Evolutionary conservation across 495 filamentous ascomycete species (phyloP).

Genomic region (Pseudomonodictys pantanalensis): DNA sequence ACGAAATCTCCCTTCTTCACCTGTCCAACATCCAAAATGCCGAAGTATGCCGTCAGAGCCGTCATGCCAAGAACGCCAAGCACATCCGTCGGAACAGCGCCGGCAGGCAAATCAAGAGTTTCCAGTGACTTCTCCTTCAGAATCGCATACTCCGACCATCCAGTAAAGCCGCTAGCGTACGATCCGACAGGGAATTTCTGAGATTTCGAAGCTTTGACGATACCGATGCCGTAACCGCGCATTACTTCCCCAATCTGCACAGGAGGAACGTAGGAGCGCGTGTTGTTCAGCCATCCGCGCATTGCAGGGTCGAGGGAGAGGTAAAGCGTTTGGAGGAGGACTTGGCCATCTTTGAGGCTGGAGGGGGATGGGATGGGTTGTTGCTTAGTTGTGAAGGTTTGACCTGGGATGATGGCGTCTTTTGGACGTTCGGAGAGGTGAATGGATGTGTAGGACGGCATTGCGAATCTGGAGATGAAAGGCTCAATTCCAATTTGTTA

Average conservation of each 20-base stretch:
- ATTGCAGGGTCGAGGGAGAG: constrained; percentile 81
- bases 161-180: constrained; percentile 49
- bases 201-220: constrained; percentile 47
- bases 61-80: constrained; percentile 59
- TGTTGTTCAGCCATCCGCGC: constrained; percentile 68
- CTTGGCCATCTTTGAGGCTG: constrained; percentile 55
- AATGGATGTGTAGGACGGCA: constrained; percentile 45
- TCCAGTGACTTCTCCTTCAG: constrained; percentile 48
- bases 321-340: constrained; percentile 66
- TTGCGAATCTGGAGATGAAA: too few relatives aligned
- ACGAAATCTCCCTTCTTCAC: constrained; percentile 60
- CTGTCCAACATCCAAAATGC: constrained; percentile 57
- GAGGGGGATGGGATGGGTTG: constrained; percentile 46
- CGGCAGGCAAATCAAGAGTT: constrained; percentile 47
- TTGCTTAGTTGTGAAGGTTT: constrained; percentile 49
- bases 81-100: constrained; percentile 54
- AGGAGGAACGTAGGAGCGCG: constrained; percentile 64
- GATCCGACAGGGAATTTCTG: constrained; percentile 52
- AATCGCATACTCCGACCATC: constrained; percentile 64
- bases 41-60: constrained; percentile 67
- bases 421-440: constrained; percentile 52
- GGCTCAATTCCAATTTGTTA: too few relatives aligned
- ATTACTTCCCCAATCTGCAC: constrained; percentile 66
- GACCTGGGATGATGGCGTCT: constrained; percentile 45
- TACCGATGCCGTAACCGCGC: constrained; percentile 59